Conservation (phyloP, 345 rosid genomes). For the Camelina hispida region DNA sequence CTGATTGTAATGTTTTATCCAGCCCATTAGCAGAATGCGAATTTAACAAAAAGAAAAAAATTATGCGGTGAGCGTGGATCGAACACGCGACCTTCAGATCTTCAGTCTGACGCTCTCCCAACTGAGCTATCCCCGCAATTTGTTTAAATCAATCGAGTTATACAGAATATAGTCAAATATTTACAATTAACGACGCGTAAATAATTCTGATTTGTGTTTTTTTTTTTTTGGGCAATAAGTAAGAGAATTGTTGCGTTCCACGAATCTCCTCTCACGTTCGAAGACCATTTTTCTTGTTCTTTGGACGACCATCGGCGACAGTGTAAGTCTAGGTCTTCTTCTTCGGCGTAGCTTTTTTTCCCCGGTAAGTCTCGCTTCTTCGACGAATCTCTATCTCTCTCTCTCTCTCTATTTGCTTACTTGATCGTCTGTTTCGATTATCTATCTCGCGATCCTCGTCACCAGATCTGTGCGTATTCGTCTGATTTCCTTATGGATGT, state of each 20-base stretch:
- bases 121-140: slow-evolving; percentile 83
- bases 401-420: slow-evolving; percentile 3
- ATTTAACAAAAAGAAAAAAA: background rate
- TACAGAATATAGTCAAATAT: too few relatives aligned
- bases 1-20: background rate
- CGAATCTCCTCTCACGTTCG: slow-evolving; percentile 35
- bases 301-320: slow-evolving; percentile 41
- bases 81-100: slow-evolving; percentile 80
- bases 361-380: slow-evolving; percentile 12
- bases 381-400: background rate
- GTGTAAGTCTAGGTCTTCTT: slow-evolving; percentile 27
- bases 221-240: slow-evolving; percentile 17
- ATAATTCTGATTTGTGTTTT: too few relatives aligned
- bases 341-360: slow-evolving; percentile 10
- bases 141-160: background rate
- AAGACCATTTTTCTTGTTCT: slow-evolving; percentile 35
- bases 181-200: too few relatives aligned
- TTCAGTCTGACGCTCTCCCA: slow-evolving; percentile 94
- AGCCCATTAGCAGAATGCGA: background rate
- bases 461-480: slow-evolving; percentile 36
- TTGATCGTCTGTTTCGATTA: slow-evolving; percentile 8
- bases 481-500: background rate
- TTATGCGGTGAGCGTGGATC: slow-evolving; percentile 69
- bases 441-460: slow-evolving; percentile 21
- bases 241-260: slow-evolving; percentile 32